A percentile compares a stretch with the other conserved stretches of the same genome.
phyloP scores from a whole-genome alignment of 331 rosid species.

The Ulmus americana region DNA sequence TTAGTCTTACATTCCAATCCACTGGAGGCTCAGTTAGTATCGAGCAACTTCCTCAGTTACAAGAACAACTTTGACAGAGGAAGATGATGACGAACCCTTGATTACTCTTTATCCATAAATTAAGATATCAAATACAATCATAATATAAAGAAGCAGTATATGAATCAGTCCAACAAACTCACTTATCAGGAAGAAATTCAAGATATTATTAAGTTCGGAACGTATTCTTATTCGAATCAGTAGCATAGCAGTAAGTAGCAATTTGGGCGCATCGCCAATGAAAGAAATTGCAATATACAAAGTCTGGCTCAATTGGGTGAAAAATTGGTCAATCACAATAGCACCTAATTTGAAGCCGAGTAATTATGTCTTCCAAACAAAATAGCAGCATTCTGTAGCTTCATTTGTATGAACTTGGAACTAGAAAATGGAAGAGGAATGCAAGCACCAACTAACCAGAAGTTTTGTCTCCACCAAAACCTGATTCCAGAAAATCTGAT shows the following conservation, averaged over 20 bases:
- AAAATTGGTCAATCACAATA: neutral
- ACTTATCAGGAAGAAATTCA: neutral
- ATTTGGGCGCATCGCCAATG: neutral
- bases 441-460: slow-evolving; percentile 52
- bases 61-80: too few species aligned
- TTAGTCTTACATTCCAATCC: neutral
- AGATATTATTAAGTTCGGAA: neutral
- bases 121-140: neutral
- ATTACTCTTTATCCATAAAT: too few species aligned
- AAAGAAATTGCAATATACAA: neutral
- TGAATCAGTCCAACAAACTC: slow-evolving; percentile 1
- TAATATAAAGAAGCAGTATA: neutral
- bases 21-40: too few species aligned
- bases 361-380: neutral
- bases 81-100: too few species aligned
- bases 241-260: neutral
- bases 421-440: neutral
- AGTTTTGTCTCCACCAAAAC: slow-evolving; percentile 73
- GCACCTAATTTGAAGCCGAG: neutral
- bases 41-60: too few species aligned
- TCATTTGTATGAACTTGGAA: slow-evolving; percentile 12
- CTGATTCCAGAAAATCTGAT: slow-evolving; percentile 51
- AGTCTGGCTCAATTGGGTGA: neutral
- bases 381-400: neutral
- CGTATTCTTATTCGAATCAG: neutral